Percentiles rank a stretch among this genome's conserved stretches.
These are phyloP conservation scores for Entomortierella parvispora DNA, from an alignment of 192 early-diverging fungal species.

Conservation along the genomic window DNA sequence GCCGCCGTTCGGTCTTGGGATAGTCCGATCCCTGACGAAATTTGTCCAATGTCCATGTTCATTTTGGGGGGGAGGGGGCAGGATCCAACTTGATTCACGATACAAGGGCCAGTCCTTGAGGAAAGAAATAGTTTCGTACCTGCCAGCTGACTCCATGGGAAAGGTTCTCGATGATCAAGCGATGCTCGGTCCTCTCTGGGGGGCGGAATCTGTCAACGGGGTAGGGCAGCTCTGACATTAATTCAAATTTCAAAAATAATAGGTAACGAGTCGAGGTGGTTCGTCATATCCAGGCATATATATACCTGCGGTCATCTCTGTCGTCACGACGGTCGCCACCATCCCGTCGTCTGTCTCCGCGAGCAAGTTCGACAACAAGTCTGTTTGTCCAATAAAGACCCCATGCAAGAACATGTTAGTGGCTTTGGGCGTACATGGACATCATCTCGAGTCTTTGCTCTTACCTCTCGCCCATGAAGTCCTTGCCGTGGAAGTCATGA, in stretches of 20 bases:
- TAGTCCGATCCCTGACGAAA: too few species aligned
- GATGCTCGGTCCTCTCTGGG: slow-evolving; percentile 68
- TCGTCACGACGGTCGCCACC: slow-evolving; percentile 63
- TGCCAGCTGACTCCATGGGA: slow-evolving; percentile 88
- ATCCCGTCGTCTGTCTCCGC: slow-evolving; percentile 65
- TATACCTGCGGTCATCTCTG: slow-evolving; percentile 50
- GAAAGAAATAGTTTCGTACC: slow-evolving; percentile 63
- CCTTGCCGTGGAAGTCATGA: slow-evolving; percentile 81
- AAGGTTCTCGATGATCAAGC: slow-evolving; percentile 84
- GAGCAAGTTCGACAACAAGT: slow-evolving; percentile 86
- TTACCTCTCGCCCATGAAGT: slow-evolving; percentile 88
- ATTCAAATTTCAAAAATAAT: not conserved
- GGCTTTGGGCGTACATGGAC: too few species aligned
- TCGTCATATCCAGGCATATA: too few species aligned
- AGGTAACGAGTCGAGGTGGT: too few species aligned
- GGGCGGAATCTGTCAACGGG: slow-evolving; percentile 56
- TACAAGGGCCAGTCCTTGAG: slow-evolving; percentile 15
- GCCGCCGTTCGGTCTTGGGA: too few species aligned
- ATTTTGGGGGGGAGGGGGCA: too few species aligned
- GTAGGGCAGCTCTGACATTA: slow-evolving; percentile 12
- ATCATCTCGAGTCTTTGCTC: too few species aligned
- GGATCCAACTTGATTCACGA: slow-evolving; percentile 10
- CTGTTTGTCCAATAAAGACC: too few species aligned
- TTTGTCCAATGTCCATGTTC: too few species aligned
- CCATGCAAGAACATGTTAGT: too few species aligned